These are phyloP conservation scores for Cladosporium austrohemisphaericum DNA, from an alignment of 2,329 filamentous ascomycete genomes.

Conservation along the genomic window DNA sequence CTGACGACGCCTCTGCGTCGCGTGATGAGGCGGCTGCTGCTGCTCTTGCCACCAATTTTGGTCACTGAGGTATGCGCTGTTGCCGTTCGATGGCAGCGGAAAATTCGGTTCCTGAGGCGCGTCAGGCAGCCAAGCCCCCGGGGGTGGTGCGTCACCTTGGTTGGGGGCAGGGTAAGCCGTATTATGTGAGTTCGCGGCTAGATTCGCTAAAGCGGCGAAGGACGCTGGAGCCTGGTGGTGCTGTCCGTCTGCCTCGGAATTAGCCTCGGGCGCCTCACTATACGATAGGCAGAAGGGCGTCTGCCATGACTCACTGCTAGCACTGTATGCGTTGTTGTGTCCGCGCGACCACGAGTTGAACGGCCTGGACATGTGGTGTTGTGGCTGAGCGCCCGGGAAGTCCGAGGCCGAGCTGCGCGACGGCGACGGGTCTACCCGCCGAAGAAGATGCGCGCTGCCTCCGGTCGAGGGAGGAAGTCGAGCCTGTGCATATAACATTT, in stretches of 20 bases:
- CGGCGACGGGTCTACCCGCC: too few species aligned
- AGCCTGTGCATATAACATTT: too few species aligned
- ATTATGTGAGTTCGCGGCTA: too few species aligned
- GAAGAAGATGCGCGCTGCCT: too few species aligned
- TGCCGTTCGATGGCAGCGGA: not conserved
- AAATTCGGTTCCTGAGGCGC: slow-evolving; percentile 12
- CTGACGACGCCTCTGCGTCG: not conserved
- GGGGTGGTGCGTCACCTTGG: slow-evolving; percentile 1
- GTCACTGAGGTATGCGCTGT: slow-evolving; percentile 6
- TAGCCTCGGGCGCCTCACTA: slow-evolving; percentile 1
- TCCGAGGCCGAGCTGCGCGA: too few species aligned
- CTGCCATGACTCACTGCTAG: slow-evolving; percentile 2
- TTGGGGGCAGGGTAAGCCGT: slow-evolving; percentile 6
- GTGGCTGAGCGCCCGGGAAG: slow-evolving; percentile 1
- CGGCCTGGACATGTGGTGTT: not conserved
- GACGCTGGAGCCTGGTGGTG: slow-evolving; percentile 9
- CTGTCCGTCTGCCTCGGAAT: not conserved
- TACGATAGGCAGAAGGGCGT: not conserved
- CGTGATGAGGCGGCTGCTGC: not conserved
- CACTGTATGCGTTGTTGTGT: not conserved
- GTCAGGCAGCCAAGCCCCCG: slow-evolving; percentile 7
- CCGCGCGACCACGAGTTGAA: not conserved
- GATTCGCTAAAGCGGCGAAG: not conserved
- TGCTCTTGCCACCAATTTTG: slow-evolving; percentile 2
- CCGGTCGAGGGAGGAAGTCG: too few species aligned